Base-by-base conservation (phyloP, 441 rosid species). In the Daphne laureola region DNA sequence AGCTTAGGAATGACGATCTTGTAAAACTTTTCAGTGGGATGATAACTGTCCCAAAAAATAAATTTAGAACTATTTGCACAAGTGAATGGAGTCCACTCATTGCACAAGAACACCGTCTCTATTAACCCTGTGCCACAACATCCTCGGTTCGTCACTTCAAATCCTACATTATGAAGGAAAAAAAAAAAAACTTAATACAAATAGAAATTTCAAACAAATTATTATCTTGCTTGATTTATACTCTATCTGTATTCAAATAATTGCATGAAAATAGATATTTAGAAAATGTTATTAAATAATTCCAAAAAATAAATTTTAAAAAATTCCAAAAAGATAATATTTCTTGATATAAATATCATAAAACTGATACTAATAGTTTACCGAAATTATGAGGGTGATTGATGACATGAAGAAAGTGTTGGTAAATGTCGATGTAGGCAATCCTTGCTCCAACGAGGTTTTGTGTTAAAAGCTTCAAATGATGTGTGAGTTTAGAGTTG, bases 101-200 rank as follows among this genome's bases (percentile, higher is more conserved):
- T 78, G 42, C 81, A 75, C 0, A 64, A n/a, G 9, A 57, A 3
- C 1, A 40, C 26, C 25, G 43, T 69, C 67, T 80, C 76, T 26
- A 73, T 12, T 12, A 3, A 47, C 17, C 83, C 87, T 4, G 71
- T 67, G 4, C 81, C 74, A 14, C 83, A 75, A 40, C 87, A 81
- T 2, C 87, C 87, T 53, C 45, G 69, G 17, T 72, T 50, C 17
- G 41, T 54, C 12, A 71, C 57, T 43, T 58, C 51, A 46, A 81
- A 73, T 9, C 83, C 87, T 78, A 62, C 0, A 43, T 2, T n/a
- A n/a, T n/a, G 25, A 21, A 58, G 14, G 23, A 5, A 16, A 17
- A 54, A 14, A 21, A 8, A 4, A 13, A 55, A 0, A 12, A 1
- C 41, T 0, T 21, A 21, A 21, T 21, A 21, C 25, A 21, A 21